These are phyloP conservation scores for Stephania japonica DNA, from an alignment of 164 flowering plant genomes.

Conservation along the genomic window DNA sequence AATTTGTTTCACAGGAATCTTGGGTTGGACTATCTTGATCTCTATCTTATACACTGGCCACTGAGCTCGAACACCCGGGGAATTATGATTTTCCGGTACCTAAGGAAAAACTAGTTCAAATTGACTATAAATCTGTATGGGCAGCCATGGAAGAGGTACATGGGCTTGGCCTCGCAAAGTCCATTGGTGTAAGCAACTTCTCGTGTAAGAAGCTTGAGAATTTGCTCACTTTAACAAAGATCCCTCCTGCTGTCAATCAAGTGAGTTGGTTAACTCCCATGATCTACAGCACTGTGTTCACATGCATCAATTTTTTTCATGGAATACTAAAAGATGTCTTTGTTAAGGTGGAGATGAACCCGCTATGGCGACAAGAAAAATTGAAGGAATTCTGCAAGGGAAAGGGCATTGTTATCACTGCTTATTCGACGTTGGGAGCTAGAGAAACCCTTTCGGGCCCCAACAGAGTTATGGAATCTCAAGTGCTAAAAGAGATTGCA, in stretches of 20 bases:
- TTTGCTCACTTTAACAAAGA: slow-evolving; percentile 25
- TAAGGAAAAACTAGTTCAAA: slow-evolving; percentile 12
- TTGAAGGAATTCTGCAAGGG: background rate
- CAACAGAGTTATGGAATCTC: slow-evolving; percentile 13
- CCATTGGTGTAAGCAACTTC: slow-evolving; percentile 49
- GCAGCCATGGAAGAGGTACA: slow-evolving; percentile 36
- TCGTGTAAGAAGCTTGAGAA: slow-evolving; percentile 27
- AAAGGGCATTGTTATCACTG: background rate
- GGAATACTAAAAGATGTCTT: background rate
- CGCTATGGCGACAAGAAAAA: background rate
- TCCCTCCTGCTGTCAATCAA: slow-evolving; percentile 35
- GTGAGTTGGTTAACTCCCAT: slow-evolving; percentile 10
- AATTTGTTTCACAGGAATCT: too few species aligned
- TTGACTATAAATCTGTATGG: slow-evolving; percentile 27
- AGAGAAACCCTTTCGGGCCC: background rate
- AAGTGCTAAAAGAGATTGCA: slow-evolving; percentile 20
- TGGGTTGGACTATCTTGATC: slow-evolving; percentile 28
- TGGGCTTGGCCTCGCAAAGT: slow-evolving; percentile 31
- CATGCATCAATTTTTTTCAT: too few species aligned
- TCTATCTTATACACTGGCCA: slow-evolving; percentile 36
- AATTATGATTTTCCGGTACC: slow-evolving; percentile 6
- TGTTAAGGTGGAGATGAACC: background rate
- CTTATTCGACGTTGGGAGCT: background rate
- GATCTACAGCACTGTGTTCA: too few species aligned
- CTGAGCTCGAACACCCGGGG: slow-evolving; percentile 11